phyloP scores from a whole-genome alignment of 2,329 filamentous ascomycete genomes.

The Calcarisporium arbuscula region DNA sequence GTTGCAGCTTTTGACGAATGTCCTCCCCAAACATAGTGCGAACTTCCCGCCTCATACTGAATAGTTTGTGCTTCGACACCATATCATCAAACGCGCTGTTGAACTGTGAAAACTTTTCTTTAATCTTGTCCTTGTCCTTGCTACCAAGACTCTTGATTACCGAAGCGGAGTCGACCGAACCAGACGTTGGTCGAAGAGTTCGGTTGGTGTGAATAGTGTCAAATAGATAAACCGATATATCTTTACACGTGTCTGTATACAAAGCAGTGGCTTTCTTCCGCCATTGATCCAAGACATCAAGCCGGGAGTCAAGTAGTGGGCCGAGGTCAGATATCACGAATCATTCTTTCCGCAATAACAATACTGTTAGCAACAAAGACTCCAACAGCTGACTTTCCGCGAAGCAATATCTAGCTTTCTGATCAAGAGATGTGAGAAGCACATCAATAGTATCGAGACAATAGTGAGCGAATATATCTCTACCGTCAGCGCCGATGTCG shows the following conservation, averaged over 20 bases:
- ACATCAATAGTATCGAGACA: conserved; percentile 82
- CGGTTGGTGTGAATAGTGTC: conserved; percentile 91
- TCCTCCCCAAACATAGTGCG: conserved; percentile 73
- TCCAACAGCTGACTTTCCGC: conserved; percentile 71
- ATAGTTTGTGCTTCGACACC: conserved; percentile 72
- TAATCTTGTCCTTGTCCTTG: conserved; percentile 94
- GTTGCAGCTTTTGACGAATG: conserved; percentile 86
- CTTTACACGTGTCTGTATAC: conserved; percentile 84
- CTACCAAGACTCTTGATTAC: conserved; percentile 77
- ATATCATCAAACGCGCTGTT: conserved; percentile 88
- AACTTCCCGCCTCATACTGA: conserved; percentile 88
- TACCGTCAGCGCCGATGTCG: conserved; percentile 83
- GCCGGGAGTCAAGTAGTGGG: conserved; percentile 61
- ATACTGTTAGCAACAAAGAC: conserved; percentile 90
- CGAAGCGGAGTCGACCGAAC: conserved; percentile 71
- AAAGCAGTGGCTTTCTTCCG: conserved; percentile 76
- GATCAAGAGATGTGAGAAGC: conserved; percentile 68
- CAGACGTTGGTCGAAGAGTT: conserved; percentile 62
- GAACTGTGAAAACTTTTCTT: conserved; percentile 90
- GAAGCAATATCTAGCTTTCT: conserved; percentile 65
- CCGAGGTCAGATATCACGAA: conserved; percentile 74
- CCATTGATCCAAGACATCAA: conserved; percentile 69
- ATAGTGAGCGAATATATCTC: conserved; percentile 84
- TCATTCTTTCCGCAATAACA: conserved; percentile 75
- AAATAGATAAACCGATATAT: conserved; percentile 75